Base-by-base conservation (phyloP, 768 basidiomycete species). In the Tremella mesenterica region DNA sequence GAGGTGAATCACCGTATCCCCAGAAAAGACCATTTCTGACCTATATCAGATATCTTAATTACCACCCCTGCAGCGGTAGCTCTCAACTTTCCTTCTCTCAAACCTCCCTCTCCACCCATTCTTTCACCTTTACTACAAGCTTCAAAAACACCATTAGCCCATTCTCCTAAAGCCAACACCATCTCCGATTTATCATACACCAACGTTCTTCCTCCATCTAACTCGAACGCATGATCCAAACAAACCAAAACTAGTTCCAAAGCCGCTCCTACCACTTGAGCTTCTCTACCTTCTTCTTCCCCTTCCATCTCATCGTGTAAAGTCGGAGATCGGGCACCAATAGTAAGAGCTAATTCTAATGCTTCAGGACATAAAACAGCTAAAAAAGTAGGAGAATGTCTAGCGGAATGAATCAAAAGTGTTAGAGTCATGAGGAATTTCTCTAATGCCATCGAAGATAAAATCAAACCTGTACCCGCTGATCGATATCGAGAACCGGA, bases 351-450 rank as follows among this genome's bases (percentile, higher is more conserved):
- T 20, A 97, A 77, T 64, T 93, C 88, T 48, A 97, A 73, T 3
- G 84, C 77, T 58, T 87, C 84, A 0, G 91, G 90, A 2, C 83
- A 86, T 46, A 95, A 76, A 9, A 93, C 77, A 6, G 82, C 78
- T 39, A 90, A 75, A 83, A 86, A 96, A 55, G 86, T 82, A 0
- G 82, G 77, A 14, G 88, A 84, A 60, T 88, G 84, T 53, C 84
- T 80, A 1, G 85, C 81, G 1, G 89, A 85, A 69, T 96, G 85
- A 14, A 88, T 79, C 27, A 99, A 77, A 33, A 96, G 79, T 2
- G 83, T 79, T 14, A 93, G 74, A 3, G 91, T 85, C 43, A 79
- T 77, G 48, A 96, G 72, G 54, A 88, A 83, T 50, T 86, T 85
- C 12, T 84, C 77, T 20, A 97, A 78, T 0, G 87, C 79, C 51